Evolutionary conservation across 2,329 filamentous ascomycete species (phyloP).

Genomic region (Calonectria honghensis): DNA sequence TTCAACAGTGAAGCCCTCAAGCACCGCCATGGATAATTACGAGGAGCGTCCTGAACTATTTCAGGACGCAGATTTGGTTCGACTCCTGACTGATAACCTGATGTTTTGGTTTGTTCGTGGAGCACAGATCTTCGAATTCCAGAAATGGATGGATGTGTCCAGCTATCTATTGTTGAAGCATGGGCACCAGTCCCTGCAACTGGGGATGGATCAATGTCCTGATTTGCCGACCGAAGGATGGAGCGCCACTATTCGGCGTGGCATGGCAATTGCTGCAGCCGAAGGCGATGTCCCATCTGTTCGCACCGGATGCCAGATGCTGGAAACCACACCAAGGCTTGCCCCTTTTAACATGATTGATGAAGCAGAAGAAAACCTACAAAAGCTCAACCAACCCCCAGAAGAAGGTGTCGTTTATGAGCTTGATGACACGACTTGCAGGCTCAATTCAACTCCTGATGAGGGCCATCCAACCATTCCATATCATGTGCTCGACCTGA

Average conservation of each 20-base stretch:
- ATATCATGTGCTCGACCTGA: no score
- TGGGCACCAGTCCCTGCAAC: background rate
- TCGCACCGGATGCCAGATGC: background rate
- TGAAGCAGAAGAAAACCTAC: background rate
- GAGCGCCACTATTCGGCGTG: background rate
- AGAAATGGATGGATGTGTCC: no score
- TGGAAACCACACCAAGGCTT: no score
- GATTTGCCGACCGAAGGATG: background rate
- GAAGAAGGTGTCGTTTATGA: background rate
- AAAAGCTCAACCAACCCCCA: background rate
- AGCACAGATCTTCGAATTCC: no score
- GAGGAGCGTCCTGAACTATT: background rate
- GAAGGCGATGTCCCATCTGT: constrained; percentile 10
- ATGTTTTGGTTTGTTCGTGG: background rate
- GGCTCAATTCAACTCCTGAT: no score
- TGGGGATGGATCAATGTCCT: background rate
- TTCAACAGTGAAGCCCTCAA: background rate
- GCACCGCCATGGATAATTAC: background rate
- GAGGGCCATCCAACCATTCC: no score
- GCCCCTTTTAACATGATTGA: background rate
- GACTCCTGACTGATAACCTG: background rate
- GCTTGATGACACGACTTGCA: background rate
- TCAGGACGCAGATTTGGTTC: background rate
- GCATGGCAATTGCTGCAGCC: background rate
- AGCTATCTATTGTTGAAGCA: background rate